A percentile compares a stretch with the other conserved stretches of the same genome.
These are phyloP conservation scores for Canavalia gladiata DNA, from an alignment of 306 rosid species.

Conservation along the genomic window DNA sequence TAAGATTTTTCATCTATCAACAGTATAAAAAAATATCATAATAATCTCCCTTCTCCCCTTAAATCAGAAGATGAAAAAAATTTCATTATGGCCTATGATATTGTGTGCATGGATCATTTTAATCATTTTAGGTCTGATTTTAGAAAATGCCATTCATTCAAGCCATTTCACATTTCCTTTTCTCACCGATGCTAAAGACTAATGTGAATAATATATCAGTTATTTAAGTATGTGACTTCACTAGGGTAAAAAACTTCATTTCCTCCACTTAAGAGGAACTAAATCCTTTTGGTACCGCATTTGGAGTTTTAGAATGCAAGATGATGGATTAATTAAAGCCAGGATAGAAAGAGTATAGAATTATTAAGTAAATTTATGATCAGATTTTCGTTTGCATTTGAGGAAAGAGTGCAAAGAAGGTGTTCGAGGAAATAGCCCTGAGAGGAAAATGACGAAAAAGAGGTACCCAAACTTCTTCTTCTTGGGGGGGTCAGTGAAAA, in stretches of 20 bases:
- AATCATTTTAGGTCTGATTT: no score
- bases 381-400: no score
- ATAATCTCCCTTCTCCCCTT: background rate
- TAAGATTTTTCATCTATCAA: constrained; percentile 36
- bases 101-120: background rate
- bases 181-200: background rate
- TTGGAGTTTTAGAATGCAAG: no score
- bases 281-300: no score
- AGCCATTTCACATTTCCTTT: background rate
- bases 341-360: no score
- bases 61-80: background rate
- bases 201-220: background rate
- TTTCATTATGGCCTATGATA: background rate
- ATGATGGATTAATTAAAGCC: no score
- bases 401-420: background rate
- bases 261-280: background rate
- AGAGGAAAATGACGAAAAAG: background rate
- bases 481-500: constrained; percentile 73
- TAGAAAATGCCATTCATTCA: background rate
- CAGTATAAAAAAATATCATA: constrained; percentile 6
- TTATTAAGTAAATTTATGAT: no score
- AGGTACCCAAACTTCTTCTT: constrained; percentile 80
- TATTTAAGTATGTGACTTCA: background rate
- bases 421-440: constrained; percentile 55
- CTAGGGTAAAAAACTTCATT: background rate